Evolutionary conservation across 1,139 yeast species (phyloP).

Genomic region (Saccharomyces hybrid): DNA sequence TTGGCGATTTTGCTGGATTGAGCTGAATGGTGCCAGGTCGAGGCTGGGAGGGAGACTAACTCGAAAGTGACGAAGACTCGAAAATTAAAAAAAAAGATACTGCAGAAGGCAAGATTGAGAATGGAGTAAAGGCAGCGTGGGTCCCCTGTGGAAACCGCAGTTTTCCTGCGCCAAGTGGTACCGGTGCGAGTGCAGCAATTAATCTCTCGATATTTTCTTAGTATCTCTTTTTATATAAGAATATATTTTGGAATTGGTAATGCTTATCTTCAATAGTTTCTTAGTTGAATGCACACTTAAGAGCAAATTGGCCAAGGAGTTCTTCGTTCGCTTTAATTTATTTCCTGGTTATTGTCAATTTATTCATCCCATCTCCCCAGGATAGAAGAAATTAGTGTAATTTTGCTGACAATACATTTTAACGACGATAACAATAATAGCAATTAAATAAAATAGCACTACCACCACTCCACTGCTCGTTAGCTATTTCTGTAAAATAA

Average conservation of each 20-base stretch:
- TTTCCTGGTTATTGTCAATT: background rate
- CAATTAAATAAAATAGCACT: background rate
- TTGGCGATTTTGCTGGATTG: slow-evolving; percentile 1
- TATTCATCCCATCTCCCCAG: background rate
- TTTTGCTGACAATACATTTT: background rate
- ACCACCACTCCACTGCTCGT: background rate
- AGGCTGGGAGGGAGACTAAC: background rate
- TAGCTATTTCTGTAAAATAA: background rate
- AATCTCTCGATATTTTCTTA: background rate
- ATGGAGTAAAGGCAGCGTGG: background rate
- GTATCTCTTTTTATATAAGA: background rate
- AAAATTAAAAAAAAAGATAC: background rate
- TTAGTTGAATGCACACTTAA: background rate
- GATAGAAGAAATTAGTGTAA: background rate
- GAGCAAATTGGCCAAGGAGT: background rate
- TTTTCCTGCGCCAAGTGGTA: background rate
- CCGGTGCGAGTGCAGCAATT: background rate
- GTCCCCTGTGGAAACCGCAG: background rate
- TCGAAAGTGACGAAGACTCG: background rate
- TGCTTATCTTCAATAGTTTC: background rate
- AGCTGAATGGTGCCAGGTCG: background rate
- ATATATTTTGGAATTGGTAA: background rate
- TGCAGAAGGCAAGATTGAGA: background rate
- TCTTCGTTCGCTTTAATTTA: background rate
- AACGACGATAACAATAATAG: background rate